Base-by-base conservation (phyloP, 345 rosid genomes). In the Kernera saxatilis region DNA sequence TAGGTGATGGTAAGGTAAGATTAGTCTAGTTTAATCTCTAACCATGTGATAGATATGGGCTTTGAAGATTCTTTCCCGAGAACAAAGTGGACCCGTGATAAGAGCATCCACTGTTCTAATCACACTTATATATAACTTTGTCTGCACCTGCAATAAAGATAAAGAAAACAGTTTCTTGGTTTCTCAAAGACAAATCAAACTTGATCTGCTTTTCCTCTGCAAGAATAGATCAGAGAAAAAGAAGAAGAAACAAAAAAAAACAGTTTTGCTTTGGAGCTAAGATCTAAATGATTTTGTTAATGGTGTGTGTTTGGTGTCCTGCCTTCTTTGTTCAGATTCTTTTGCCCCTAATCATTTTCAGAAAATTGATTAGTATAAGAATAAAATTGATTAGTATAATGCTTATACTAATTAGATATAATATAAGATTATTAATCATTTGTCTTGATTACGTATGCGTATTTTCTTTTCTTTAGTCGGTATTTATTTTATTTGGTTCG, bases 21-120 rank as follows among this genome's bases (percentile, higher is more conserved):
- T 66, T 56, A 66, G 61, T 21, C 54, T 57, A n/a, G 14, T 43
- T 36, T 56, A 56, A 48, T 66, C 66, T 65, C 39, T 21, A 46
- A 73, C 25, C 46, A 72, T 53, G 39, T 63, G 60, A 36, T 11
- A 25, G 56, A 53, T 11, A 49, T 60, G 75, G 35, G 57, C 25
- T 35, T 25, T 64, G 10, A 37, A 64, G 59, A 64, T 12, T 64
- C 59, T 55, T 72, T 54, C 17, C 50, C 10, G 27, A 73, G 35
- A 36, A 45, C 66, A 25, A 58, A 73, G 72, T 55, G 76, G 76
- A 72, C 77, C 71, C 77, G 63, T 64, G 63, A 68, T 54, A 35
- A 77, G 69, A 82, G 67, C 71, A 63, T 18, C 67, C 78, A 43
- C 77, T 55, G 61, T 65, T 51, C 30, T 57, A 41, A 64, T 52